A percentile compares a stretch with the other conserved stretches of the same genome.
phyloP scores from a whole-genome alignment of 495 filamentous ascomycete species.

The Lophiostoma macrostomum region DNA sequence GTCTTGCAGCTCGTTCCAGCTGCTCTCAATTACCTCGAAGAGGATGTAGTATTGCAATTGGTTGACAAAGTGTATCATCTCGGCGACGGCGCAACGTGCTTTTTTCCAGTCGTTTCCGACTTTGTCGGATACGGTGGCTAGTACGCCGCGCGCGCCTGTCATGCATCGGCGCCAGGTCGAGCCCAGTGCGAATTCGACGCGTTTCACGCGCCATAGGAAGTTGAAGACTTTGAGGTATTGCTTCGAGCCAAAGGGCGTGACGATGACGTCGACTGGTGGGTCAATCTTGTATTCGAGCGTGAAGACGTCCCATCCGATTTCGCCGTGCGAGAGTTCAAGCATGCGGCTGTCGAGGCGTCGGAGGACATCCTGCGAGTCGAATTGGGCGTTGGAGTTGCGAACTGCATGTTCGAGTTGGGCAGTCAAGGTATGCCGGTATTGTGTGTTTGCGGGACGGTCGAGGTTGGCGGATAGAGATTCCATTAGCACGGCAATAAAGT shows the following conservation, averaged over 20 bases:
- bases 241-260: conserved; percentile 88
- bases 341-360: conserved; percentile 91
- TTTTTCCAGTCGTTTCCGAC: conserved; percentile 84
- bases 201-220: conserved; percentile 97
- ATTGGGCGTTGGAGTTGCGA: conserved; percentile 94
- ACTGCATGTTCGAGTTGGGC: conserved; percentile 97
- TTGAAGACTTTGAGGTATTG: conserved; percentile 99
- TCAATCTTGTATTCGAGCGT: conserved; percentile 99
- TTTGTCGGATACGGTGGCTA: conserved; percentile 73
- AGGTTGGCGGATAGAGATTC: conserved; percentile 89
- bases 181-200: conserved; percentile 88
- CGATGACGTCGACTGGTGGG: conserved; percentile 93
- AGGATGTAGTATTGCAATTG: conserved; percentile 99
- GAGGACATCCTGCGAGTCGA: conserved; percentile 88
- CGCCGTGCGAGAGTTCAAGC: conserved; percentile 90
- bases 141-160: conserved; percentile 88
- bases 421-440: conserved; percentile 93
- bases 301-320: conserved; percentile 99
- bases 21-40: conserved; percentile 95
- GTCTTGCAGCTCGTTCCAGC: conserved; percentile 82
- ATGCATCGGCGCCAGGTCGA: conserved; percentile 94
- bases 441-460: conserved; percentile 89
- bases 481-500: conserved; percentile 97
- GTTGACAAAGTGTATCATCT: conserved; percentile 98
- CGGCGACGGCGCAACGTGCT: conserved; percentile 80